Evolutionary conservation across 306 rosid species (phyloP), one percentile per base, ranked within the genome.

Genomic region (Dalbergia cultrata): DNA sequence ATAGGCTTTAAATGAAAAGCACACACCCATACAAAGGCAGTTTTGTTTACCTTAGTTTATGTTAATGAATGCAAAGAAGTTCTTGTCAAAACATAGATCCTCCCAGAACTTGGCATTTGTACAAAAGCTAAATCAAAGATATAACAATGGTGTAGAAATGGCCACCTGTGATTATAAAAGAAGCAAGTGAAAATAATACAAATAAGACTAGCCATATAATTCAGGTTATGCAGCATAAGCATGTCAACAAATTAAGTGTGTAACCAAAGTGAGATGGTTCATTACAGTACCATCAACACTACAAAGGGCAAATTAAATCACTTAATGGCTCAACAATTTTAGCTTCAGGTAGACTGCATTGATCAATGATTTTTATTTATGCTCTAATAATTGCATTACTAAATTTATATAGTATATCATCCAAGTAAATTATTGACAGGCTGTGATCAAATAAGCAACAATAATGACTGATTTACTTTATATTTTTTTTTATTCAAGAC

Each of bases 241-340:
- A 39, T 9, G 53, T 72, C 39, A 69, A 72, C 19, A 26, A 58
- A 16, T 37, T 41, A 66, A 49, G 21, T 37, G 37, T 11, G 44
- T 3, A 81, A 77, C 56, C 76, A 77, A 14, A 45, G 63, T 59
- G 31, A 53, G 50, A 80, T 53, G 67, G 81, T 54, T 64, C 67
- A 37, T 64, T 45, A 69, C 65, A 75, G 41, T 9, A 14, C 52
- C 9, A 67, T 49, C 73, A 74, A 22, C 67, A 67, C 8, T 13
- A 26, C 34, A 78, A 34, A 58, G 37, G 16, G 45, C 13, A 72
- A 18, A 66, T 17, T 37, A 68, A 43, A 73, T 34, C 26, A 44
- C 57, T 64, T 18, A 43, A 71, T 11, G 14, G 31, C 65, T 45
- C 74, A 66, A 12, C 11, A 56, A 31, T 63, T 67, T 59, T 59